Base-by-base conservation (phyloP, 2,329 filamentous ascomycete species). In the Chrysoporthe puriensis region DNA sequence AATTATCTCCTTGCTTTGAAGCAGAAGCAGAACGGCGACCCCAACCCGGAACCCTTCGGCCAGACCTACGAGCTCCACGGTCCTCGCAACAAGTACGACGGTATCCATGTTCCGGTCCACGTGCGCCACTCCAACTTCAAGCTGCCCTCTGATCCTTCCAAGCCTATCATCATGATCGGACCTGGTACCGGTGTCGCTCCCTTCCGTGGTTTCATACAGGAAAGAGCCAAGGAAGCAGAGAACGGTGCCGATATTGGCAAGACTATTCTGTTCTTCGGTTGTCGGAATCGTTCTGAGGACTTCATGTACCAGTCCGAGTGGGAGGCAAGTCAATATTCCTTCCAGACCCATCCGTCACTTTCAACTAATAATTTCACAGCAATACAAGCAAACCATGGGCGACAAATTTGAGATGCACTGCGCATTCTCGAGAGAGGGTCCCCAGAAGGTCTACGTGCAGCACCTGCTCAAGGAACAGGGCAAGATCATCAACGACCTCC, bases 101-200 rank as follows among this genome's bases (percentile, higher is more conserved):
- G 95, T 70, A 90, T 97, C 69, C 94, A 96, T 76, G 91, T 98
- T 34, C 96, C 96, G 3, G 93, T 99, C 16, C 96, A 99, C 77
- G 90, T 99, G 69, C 93, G 96, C 72, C 95, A 97, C 82, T 98
- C 96, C 72, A 99, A 98, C 84, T 99, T 99, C 88, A 98, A 98
- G 84, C 88, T 99, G 42, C 96, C 96, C 9, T 97, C 96, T 18
- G 94, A 99, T 75, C 94, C 96, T 4, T 88, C 91, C 61, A 97
- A 96, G 81, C 96, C 96, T 42, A 84, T 99, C 74, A 97, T 99
- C 79, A 94, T 97, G 90, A 89, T 98, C 73, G 96, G 96, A 34
- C 96, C 96, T 14, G 96, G 96, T 77, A 98, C 96, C 64, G 96
- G 96, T 84, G 94, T 97, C 66, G 96, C 96, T 36, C 96, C 96